Evolutionary conservation across 345 rosid genomes (phyloP), one percentile per base, ranked within the genome.

Genomic region (Erysimum cheiranthoides): DNA sequence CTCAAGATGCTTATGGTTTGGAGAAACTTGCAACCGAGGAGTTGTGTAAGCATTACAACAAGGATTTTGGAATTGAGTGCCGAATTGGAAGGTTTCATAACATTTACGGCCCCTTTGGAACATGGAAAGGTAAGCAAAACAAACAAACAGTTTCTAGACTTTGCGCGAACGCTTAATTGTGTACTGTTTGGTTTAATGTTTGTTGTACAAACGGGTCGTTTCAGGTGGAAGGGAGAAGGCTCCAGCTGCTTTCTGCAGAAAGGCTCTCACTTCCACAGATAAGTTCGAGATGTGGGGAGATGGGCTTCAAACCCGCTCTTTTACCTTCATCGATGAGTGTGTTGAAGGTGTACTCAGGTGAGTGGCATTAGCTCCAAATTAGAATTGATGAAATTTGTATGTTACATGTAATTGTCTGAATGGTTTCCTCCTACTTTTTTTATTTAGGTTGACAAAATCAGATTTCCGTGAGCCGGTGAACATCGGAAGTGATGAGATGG

Each of bases 251-350:
- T 93, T 96, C 76, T 96, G 99, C 84, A 82, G 99, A 75, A 96
- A 96, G 85, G 78, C 94, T 49, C 57, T 87, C n/a, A 96, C 98
- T 13, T 82, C 99, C 18, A 78, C 75, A 0, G 97, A 90, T 76
- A 93, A 84, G 84, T 96, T 96, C 36, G 99, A 93, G 94, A 93
- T 96, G 97, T 96, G 99, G 99, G 99, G 99, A 74, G 99, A 96
- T 58, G 99, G 99, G 60, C 86, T 86, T 70, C 99, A 93, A 38
- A 96, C 98, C 54, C 93, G 98, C 50, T 95, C 98, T 12, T 96
- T 96, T 80, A 96, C 99, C 76, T 96, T 96, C 86, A 96, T 93
- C 14, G 99, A 96, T 87, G 99, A 96, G 76, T 93, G 99, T 6
- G 97, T 96, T 10, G 99, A 96, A 81, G 98, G 99, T 72, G 98